These are phyloP conservation scores for Sechiopsis laciniata DNA, from an alignment of 306 rosid species.

Conservation along the genomic window DNA sequence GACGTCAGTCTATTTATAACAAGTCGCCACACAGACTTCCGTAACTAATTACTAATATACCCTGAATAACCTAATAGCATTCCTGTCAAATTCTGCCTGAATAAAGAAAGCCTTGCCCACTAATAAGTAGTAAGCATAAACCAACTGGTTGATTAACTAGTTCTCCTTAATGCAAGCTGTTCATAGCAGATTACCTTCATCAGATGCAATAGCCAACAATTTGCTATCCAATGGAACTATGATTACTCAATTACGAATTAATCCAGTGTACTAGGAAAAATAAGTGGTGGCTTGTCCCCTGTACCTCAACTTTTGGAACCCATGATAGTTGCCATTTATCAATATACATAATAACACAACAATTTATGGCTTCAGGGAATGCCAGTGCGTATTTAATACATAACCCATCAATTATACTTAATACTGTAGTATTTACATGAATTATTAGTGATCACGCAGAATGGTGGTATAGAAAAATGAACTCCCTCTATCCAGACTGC, in stretches of 20 bases:
- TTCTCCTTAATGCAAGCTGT: neutral
- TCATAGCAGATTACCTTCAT: neutral
- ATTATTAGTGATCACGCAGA: neutral
- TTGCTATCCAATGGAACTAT: neutral
- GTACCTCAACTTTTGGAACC: neutral
- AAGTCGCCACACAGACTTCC: too few species aligned
- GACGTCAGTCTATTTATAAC: too few species aligned
- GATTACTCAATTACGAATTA: neutral
- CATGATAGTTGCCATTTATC: neutral
- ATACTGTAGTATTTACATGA: neutral
- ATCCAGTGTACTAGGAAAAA: neutral
- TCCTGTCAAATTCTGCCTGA: too few species aligned
- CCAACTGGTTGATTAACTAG: neutral
- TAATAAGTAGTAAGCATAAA: too few species aligned
- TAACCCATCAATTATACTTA: neutral
- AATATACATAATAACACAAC: constrained; percentile 4
- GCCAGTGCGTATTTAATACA: neutral
- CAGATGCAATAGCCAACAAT: neutral
- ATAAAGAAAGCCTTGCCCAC: too few species aligned
- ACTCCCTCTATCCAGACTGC: neutral
- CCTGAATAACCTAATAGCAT: too few species aligned
- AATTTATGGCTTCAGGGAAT: constrained; percentile 2
- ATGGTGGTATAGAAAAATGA: neutral
- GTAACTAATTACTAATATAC: too few species aligned
- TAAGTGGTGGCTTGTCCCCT: neutral